These are phyloP conservation scores for Pseudofabraea citricarpa DNA, from an alignment of 2,329 filamentous ascomycete genomes.

Conservation along the genomic window DNA sequence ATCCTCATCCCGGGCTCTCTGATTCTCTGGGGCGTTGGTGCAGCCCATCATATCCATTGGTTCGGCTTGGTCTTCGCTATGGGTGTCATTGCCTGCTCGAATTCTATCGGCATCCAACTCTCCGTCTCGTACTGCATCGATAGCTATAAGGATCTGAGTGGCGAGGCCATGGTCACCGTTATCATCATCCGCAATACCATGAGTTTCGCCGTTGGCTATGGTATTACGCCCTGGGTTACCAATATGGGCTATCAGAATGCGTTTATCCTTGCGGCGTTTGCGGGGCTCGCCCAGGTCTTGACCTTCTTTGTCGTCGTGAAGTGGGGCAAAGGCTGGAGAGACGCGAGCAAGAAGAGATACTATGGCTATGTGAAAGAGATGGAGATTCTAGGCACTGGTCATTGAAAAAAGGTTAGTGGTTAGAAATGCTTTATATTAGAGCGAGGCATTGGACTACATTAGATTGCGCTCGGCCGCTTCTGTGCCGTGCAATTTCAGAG, in stretches of 20 bases:
- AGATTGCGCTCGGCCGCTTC: no score
- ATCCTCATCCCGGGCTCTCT: conserved; percentile 38
- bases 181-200: conserved; percentile 44
- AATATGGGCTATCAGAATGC: conserved; percentile 37
- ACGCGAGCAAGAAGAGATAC: conserved; percentile 32
- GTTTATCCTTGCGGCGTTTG: conserved; percentile 37
- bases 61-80: conserved; percentile 43
- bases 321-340: conserved; percentile 40
- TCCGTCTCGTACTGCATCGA: conserved; percentile 43
- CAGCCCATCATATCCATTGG: conserved; percentile 39
- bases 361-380: conserved; percentile 31
- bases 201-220: conserved; percentile 45
- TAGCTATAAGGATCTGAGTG: conserved; percentile 40
- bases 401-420: no score
- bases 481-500: no score
- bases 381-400: conserved; percentile 8
- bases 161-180: conserved; percentile 44
- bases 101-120: conserved; percentile 37
- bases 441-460: no score
- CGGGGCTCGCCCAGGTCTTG: conserved; percentile 32
- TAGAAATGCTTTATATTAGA: no score
- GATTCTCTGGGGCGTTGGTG: conserved; percentile 46
- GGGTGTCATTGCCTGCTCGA: conserved; percentile 38
- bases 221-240: conserved; percentile 41
- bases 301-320: conserved; percentile 41